Evolutionary conservation across 257 asterid genomes (phyloP).

Genomic region (Plantago ovata): DNA sequence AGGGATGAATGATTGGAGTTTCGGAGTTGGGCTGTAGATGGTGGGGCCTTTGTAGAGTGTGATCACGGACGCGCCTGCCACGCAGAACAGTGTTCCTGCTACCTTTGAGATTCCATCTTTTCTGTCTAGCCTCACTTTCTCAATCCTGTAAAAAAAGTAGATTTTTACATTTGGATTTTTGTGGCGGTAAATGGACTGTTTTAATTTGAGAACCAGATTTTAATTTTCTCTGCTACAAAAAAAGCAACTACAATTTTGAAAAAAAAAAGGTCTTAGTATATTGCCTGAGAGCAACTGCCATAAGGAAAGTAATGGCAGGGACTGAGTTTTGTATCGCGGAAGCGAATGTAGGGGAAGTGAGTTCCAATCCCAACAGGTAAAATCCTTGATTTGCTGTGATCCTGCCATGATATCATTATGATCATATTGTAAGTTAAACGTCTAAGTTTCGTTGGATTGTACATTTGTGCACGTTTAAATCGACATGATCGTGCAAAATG

Average conservation of each 20-base stretch:
- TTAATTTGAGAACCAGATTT: no score
- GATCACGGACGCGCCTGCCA: conserved; percentile 94
- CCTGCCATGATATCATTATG: conserved; percentile 27
- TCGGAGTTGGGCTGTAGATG: conserved; percentile 72
- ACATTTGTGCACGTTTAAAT: no score
- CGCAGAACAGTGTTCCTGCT: conserved; percentile 72
- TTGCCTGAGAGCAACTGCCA: conserved; percentile 85
- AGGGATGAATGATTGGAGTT: conserved; percentile 25
- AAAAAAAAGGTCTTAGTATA: background rate
- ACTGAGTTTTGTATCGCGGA: conserved; percentile 96
- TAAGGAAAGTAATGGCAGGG: conserved; percentile 93
- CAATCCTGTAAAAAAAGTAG: conserved; percentile 49
- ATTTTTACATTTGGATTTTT: no score
- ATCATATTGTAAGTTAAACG: background rate
- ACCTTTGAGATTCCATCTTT: conserved; percentile 89
- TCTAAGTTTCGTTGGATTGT: no score
- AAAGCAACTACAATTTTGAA: background rate
- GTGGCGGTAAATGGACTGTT: no score
- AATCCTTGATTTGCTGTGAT: conserved; percentile 97
- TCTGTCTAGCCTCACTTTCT: conserved; percentile 66
- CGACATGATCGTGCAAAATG: background rate
- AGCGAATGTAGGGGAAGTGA: conserved; percentile 96
- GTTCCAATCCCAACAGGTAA: conserved; percentile 88
- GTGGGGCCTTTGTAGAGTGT: conserved; percentile 90
- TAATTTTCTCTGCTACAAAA: no score